Percentiles rank a stretch among this genome's conserved stretches.
phyloP scores from a whole-genome alignment of 1,284 basidiomycete species.

The Ustilago nuda region DNA sequence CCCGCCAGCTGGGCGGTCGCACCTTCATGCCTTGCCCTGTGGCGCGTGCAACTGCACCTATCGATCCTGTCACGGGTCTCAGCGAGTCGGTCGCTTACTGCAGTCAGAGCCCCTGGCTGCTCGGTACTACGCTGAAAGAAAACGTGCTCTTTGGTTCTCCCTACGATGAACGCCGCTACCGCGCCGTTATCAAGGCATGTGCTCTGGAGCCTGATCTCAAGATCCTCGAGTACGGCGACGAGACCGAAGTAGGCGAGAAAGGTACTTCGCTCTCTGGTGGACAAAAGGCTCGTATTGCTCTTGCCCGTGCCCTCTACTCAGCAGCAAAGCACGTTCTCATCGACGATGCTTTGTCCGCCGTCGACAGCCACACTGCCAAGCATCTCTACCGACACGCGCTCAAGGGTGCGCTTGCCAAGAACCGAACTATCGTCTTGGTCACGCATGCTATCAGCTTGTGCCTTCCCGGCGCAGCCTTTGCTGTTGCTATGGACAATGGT shows the following conservation, averaged over 20 bases:
- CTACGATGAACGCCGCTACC: conserved; percentile 81
- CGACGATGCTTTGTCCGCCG: conserved; percentile 90
- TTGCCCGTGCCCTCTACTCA: conserved; percentile 91
- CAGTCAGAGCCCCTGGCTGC: conserved; percentile 90
- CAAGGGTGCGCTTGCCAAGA: conserved; percentile 75
- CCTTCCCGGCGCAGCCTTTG: conserved; percentile 77
- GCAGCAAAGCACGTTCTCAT: conserved; percentile 84
- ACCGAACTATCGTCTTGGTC: conserved; percentile 82
- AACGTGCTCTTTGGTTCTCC: conserved; percentile 92
- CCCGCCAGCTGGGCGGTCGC: conserved; percentile 71
- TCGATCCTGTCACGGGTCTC: conserved; percentile 74
- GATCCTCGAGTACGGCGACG: conserved; percentile 93
- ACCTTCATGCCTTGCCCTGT: conserved; percentile 73
- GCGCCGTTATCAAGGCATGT: conserved; percentile 82
- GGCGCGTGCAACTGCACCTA: conserved; percentile 62
- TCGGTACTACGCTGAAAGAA: conserved; percentile 92
- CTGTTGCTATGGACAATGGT: conserved; percentile 80
- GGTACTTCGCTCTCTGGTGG: conserved; percentile 81
- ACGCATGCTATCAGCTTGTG: conserved; percentile 86
- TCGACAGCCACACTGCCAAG: conserved; percentile 87
- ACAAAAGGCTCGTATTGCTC: conserved; percentile 82
- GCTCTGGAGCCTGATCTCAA: conserved; percentile 83
- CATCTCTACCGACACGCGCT: conserved; percentile 78
- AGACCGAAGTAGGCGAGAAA: conserved; percentile 89
- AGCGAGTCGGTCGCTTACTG: conserved; percentile 87